Evolutionary conservation across 164 flowering plant genomes (phyloP), one percentile per base, ranked within the genome.

Genomic region (Paratinospora sagittata): DNA sequence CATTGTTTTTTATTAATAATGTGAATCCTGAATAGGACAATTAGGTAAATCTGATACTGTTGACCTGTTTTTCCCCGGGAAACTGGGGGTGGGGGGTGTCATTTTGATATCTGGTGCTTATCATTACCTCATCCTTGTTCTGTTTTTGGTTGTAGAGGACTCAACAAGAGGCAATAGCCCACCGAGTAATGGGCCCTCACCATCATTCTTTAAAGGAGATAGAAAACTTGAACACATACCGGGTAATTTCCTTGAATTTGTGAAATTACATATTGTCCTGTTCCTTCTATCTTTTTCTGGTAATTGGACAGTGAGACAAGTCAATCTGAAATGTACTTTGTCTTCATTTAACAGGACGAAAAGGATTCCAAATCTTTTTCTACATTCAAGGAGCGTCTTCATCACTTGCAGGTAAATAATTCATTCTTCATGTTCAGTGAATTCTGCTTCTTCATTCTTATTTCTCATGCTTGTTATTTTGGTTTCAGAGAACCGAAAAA

Each of bases 351-450:
- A 74, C 87, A 92, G 93, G 84, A 81, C 64, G 83, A 81, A 67
- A 89, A 84, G 81, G 84, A 84, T 72, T 86, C 87, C 8, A 79
- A 74, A 75, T 66, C 78, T 19, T 91, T 90, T 84, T 79, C 93
- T 27, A 85, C 99, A 61, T 90, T 89, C 77, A 84, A 80, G 79
- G 97, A 96, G 68, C 90, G 95, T 24, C 89, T 96, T 49, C 74
- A 78, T 68, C 82, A 88, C 80, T 81, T 95, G 37, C 97, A 92
- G 97, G 98, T 72, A 84, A 81, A 27, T 49, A 19, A 39, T 70
- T 39, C 3, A 17, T 52, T 68, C 27, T 45, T 33, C 16, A 12
- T 37, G 58, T 78, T 19, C 27, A 24, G 23, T 49, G 11, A 21
- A n/a, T 76, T 34, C 65, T 60, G 6, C 58, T 70, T 65, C 63